Evolutionary conservation across 805 yeast species (phyloP).

Genomic region (Saccharomycopsis sp.): DNA sequence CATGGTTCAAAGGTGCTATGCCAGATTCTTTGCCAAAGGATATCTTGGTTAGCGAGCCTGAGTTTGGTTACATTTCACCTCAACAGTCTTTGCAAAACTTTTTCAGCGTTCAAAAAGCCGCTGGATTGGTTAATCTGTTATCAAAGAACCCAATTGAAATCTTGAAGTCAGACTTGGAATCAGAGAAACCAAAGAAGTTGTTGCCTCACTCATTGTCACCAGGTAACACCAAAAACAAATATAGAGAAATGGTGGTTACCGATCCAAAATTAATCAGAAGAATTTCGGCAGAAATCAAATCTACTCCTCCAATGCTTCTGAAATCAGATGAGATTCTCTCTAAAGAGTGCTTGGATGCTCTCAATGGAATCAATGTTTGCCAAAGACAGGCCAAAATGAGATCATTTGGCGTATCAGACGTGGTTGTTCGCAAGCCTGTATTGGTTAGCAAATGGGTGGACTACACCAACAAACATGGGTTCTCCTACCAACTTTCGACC

Average conservation of each 20-base stretch:
- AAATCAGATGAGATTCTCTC: conserved; percentile 34
- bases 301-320: conserved; percentile 29
- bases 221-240: conserved; percentile 80
- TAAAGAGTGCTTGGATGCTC: conserved; percentile 38
- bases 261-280: conserved; percentile 29
- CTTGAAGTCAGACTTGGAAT: conserved; percentile 56
- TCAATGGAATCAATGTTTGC: conserved; percentile 36
- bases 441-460: conserved; percentile 96
- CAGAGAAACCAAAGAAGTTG: conserved; percentile 57
- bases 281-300: conserved; percentile 23
- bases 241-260: conserved; percentile 52
- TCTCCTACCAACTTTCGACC: conserved; percentile 84
- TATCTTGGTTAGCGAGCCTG: conserved; percentile 57
- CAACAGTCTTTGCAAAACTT: conserved; percentile 62
- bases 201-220: conserved; percentile 90
- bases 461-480: conserved; percentile 90
- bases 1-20: conserved; percentile 83
- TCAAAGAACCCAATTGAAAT: conserved; percentile 59
- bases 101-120: conserved; percentile 50
- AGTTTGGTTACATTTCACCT: conserved; percentile 42
- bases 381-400: conserved; percentile 38
- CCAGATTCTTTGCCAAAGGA: conserved; percentile 60
- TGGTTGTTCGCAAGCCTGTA: conserved; percentile 42
- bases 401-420: conserved; percentile 21
- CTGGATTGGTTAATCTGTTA: conserved; percentile 41